phyloP scores from a whole-genome alignment of 108 stramenopile genomes.

The Mediolabrus comicus region DNA sequence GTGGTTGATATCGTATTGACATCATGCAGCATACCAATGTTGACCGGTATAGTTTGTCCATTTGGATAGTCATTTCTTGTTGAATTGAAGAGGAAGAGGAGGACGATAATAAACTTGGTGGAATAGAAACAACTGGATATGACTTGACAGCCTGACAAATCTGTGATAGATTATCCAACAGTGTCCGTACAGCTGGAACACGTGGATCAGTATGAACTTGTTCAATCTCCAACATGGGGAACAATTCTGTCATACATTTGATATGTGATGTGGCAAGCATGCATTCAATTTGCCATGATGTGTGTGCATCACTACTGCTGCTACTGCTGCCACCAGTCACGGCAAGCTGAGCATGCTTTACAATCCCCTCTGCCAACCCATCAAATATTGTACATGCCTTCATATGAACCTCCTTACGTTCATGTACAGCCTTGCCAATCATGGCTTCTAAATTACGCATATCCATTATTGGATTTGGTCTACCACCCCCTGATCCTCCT shows the following conservation, averaged over 20 bases:
- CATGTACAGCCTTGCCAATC: constrained; percentile 13
- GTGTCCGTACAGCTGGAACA: constrained; percentile 1
- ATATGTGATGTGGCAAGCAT: constrained; percentile 13
- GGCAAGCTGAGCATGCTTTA: constrained; percentile 11
- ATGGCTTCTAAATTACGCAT: constrained; percentile 22
- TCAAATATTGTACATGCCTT: constrained; percentile 24
- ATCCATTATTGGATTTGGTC: background rate
- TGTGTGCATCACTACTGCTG: background rate
- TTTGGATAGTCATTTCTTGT: background rate
- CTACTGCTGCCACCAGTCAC: constrained; percentile 1
- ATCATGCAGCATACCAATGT: constrained; percentile 9
- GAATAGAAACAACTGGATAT: background rate
- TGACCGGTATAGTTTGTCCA: constrained; percentile 29
- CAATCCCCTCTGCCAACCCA: constrained; percentile 14
- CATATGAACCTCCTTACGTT: constrained; percentile 17
- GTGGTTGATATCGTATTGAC: constrained; percentile 7
- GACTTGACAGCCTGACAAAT: constrained; percentile 11
- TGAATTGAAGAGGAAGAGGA: background rate
- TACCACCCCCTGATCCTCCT: background rate
- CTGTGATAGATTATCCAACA: constrained; percentile 2
- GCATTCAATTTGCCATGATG: constrained; percentile 6
- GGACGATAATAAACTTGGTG: background rate
- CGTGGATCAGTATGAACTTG: constrained; percentile 3
- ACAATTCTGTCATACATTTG: constrained; percentile 37
- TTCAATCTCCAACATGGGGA: constrained; percentile 31